Conservation (phyloP, 2,329 filamentous ascomycete genomes). For the Coniella lustricola region DNA sequence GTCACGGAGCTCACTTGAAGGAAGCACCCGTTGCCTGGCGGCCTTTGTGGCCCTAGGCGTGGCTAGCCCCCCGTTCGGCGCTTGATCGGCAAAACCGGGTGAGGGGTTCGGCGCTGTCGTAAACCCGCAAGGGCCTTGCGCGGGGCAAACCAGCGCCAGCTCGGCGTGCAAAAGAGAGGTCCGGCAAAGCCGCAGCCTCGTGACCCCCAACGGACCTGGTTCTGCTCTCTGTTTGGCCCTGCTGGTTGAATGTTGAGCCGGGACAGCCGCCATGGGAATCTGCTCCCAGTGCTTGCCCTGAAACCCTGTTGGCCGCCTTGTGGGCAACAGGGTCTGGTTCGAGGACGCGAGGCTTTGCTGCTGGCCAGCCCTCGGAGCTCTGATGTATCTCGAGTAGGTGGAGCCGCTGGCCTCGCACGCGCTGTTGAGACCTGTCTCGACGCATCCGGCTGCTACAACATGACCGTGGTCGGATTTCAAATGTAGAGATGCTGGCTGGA, state of each 20-base stretch:
- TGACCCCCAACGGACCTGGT: not conserved
- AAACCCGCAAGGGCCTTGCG: constrained; percentile 1
- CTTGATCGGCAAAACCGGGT: constrained; percentile 6
- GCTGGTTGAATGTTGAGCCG: constrained; percentile 3
- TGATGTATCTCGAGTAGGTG: not conserved
- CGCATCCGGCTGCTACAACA: not conserved
- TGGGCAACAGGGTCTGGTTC: not conserved
- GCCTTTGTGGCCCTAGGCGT: no score
- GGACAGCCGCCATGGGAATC: no score
- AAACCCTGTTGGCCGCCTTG: no score
- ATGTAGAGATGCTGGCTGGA: not conserved
- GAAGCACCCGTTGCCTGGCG: no score
- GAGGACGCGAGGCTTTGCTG: no score
- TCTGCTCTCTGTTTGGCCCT: not conserved
- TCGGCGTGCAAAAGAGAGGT: constrained; percentile 8
- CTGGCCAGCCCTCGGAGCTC: not conserved
- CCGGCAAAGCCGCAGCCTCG: not conserved
- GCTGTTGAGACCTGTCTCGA: not conserved
- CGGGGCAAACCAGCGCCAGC: not conserved
- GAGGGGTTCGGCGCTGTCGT: constrained; percentile 6
- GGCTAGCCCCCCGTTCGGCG: not conserved
- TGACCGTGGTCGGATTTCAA: not conserved
- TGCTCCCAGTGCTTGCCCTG: no score
- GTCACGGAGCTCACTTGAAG: no score
- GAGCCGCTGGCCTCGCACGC: not conserved